Percentiles rank a stretch among this genome's conserved stretches.
Evolutionary conservation across 176 grass and related monocot species (phyloP).

Genomic region (Puya raimondii): DNA sequence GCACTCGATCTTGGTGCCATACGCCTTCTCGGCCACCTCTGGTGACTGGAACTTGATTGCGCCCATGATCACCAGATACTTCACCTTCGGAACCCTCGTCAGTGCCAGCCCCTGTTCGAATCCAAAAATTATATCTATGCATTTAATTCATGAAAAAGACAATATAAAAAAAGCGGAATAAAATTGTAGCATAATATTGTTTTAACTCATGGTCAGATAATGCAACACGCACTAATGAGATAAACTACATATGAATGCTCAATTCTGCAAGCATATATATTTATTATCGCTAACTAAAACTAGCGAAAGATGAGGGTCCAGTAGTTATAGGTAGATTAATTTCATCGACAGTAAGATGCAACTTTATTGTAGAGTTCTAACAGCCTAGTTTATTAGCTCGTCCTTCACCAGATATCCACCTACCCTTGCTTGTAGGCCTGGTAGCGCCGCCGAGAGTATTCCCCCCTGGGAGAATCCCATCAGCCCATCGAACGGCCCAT

Average conservation of each 20-base stretch:
- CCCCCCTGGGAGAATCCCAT: constrained; percentile 94
- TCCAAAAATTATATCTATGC: neutral
- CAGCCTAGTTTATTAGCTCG: too few species aligned
- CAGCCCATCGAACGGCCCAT: constrained; percentile 81
- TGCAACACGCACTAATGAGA: too few species aligned
- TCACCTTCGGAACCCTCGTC: constrained; percentile 69
- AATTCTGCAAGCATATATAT: too few species aligned
- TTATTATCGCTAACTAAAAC: too few species aligned
- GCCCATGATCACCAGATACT: constrained; percentile 57
- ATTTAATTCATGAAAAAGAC: neutral
- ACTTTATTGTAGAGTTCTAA: neutral
- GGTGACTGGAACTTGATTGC: constrained; percentile 46
- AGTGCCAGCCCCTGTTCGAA: constrained; percentile 53
- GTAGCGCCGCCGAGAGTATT: constrained; percentile 50
- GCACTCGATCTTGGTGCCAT: constrained; percentile 41
- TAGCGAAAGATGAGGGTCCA: too few species aligned
- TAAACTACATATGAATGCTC: too few species aligned
- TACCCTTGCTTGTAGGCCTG: constrained; percentile 59
- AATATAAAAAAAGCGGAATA: neutral
- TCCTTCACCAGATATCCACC: neutral
- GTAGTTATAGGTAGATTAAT: too few species aligned
- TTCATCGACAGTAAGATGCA: neutral
- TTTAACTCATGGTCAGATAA: too few species aligned
- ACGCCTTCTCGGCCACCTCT: constrained; percentile 44
- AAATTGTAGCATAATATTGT: too few species aligned